A percentile compares a stretch with the other conserved stretches of the same genome.
Conservation (phyloP, 139 green algal species). For the Diplosphaera chodatii region DNA sequence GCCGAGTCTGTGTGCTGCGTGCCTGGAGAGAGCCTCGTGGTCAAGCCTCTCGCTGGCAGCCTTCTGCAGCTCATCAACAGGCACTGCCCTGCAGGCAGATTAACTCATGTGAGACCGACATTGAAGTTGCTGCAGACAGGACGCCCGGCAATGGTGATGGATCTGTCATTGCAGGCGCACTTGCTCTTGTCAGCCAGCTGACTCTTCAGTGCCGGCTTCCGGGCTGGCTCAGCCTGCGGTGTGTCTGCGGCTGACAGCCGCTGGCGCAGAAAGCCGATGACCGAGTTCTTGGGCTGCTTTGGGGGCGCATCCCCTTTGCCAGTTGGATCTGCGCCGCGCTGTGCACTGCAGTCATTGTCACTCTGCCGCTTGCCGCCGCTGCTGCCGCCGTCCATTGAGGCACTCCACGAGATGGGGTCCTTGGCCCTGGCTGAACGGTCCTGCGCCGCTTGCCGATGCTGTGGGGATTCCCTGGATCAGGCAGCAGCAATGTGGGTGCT, state of each 20-base stretch:
- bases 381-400: not conserved
- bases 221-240: not conserved
- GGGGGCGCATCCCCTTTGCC: no score
- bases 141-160: no score
- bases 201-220: not conserved
- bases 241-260: not conserved
- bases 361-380: not conserved
- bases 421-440: not conserved
- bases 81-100: no score
- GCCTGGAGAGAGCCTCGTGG: no score
- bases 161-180: no score
- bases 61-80: no score
- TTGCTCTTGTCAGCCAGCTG: not conserved
- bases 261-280: not conserved
- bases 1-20: no score
- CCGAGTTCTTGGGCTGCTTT: not conserved
- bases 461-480: not conserved
- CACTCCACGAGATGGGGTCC: not conserved
- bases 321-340: no score
- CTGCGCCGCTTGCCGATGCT: not conserved
- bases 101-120: no score
- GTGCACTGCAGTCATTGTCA: no score
- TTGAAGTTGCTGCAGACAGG: no score
- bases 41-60: no score
- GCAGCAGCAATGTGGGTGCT: not conserved